These are phyloP conservation scores for Pseudocercospora musae DNA, from an alignment of 2,329 filamentous ascomycete species.

Conservation along the genomic window DNA sequence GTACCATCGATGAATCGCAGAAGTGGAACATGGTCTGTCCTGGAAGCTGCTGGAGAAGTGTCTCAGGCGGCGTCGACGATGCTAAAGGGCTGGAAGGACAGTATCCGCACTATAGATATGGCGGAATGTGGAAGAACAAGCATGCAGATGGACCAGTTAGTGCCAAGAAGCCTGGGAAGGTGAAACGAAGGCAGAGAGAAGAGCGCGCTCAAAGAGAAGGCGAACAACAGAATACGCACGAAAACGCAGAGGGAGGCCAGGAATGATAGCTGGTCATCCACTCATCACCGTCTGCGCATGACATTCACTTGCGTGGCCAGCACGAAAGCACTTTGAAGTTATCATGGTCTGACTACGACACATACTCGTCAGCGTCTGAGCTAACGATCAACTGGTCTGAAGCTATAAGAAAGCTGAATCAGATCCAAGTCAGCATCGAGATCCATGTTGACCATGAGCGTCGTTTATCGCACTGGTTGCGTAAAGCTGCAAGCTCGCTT, in stretches of 20 bases:
- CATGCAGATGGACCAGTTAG: slow-evolving; percentile 37
- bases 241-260: neutral
- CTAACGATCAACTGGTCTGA: neutral
- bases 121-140: slow-evolving; percentile 46
- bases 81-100: slow-evolving; percentile 34
- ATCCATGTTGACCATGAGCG: neutral
- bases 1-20: slow-evolving; percentile 40
- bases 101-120: slow-evolving; percentile 38
- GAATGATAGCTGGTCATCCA: neutral
- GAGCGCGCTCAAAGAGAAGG: slow-evolving; percentile 9
- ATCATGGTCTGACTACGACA: neutral
- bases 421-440: neutral
- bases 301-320: neutral
- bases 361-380: neutral
- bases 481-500: neutral
- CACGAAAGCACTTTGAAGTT: neutral
- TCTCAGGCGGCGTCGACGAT: slow-evolving; percentile 45
- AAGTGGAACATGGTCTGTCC: slow-evolving; percentile 47
- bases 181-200: slow-evolving; percentile 37
- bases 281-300: neutral
- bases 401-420: neutral
- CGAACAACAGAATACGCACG: neutral
- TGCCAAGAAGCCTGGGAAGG: slow-evolving; percentile 42
- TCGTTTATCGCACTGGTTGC: neutral
- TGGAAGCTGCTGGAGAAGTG: slow-evolving; percentile 42